Conservation (phyloP, 345 rosid species). For the Linum lewisii region DNA sequence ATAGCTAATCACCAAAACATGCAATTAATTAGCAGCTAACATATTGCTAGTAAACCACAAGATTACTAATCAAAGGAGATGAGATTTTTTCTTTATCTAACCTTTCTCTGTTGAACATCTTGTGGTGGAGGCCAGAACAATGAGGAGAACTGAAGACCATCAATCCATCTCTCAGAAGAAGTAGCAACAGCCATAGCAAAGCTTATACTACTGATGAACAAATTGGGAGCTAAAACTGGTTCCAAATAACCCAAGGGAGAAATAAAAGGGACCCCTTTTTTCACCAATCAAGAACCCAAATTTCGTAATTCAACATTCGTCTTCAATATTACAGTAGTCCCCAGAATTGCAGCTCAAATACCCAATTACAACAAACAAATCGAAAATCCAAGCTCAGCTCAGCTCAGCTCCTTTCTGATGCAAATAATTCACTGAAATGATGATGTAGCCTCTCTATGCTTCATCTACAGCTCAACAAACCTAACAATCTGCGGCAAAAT, state of each 20-base stretch:
- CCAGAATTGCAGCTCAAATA: not conserved
- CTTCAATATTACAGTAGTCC: not conserved
- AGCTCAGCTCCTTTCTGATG: not conserved
- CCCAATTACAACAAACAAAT: no score
- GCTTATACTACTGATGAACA: not conserved
- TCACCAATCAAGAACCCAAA: constrained; percentile 47
- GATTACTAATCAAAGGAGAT: not conserved
- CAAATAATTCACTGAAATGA: no score
- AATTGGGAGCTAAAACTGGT: not conserved
- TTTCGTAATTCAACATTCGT: constrained; percentile 40
- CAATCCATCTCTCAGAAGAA: constrained; percentile 86
- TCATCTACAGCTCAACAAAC: no score
- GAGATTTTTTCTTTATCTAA: constrained; percentile 6
- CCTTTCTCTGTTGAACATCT: constrained; percentile 73
- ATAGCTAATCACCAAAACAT: not conserved
- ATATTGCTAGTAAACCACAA: not conserved
- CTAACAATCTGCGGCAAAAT: no score
- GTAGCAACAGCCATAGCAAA: constrained; percentile 25
- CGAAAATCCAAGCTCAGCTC: not conserved
- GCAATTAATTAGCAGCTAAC: not conserved
- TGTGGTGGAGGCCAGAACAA: constrained; percentile 82
- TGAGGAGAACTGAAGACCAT: constrained; percentile 81
- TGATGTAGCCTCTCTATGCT: no score
- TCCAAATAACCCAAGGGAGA: not conserved
- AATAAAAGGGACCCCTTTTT: not conserved